Evolutionary conservation across 768 basidiomycete genomes (phyloP).

Genomic region (Termitomyces bulborhizus): DNA sequence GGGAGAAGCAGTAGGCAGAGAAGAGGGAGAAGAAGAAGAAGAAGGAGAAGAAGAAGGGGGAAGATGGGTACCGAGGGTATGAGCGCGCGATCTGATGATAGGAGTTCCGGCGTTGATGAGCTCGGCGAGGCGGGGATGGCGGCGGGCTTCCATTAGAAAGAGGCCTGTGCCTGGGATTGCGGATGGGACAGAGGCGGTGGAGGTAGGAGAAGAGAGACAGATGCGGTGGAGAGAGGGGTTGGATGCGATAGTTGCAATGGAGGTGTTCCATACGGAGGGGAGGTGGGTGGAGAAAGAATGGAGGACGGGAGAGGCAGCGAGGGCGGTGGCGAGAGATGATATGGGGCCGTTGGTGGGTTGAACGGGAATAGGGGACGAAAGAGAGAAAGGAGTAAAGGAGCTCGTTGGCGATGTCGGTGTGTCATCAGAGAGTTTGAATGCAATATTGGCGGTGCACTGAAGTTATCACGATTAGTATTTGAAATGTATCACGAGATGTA

Average conservation of each 20-base stretch:
- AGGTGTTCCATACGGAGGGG: constrained; percentile 53
- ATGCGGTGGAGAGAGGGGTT: constrained; percentile 34
- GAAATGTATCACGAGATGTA: too few species aligned
- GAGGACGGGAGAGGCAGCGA: constrained; percentile 36
- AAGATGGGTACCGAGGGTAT: constrained; percentile 13
- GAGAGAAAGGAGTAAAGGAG: constrained; percentile 15
- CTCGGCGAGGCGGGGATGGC: constrained; percentile 43
- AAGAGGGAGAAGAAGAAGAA: not conserved
- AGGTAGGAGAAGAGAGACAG: not conserved
- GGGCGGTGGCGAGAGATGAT: constrained; percentile 24
- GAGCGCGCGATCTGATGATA: constrained; percentile 17
- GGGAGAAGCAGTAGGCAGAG: not conserved
- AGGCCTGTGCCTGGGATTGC: constrained; percentile 39
- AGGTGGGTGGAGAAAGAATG: constrained; percentile 46
- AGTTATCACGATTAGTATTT: too few species aligned
- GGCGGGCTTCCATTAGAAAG: constrained; percentile 52
- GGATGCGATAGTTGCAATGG: constrained; percentile 40
- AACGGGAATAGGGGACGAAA: constrained; percentile 14
- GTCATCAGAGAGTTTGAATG: constrained; percentile 52
- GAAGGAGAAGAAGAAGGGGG: not conserved
- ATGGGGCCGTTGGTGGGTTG: constrained; percentile 18
- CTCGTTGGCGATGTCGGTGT: constrained; percentile 20
- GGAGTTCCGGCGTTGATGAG: constrained; percentile 48
- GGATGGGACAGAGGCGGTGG: not conserved
- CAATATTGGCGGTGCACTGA: constrained; percentile 52